Evolutionary conservation across 768 basidiomycete genomes (phyloP).

Genomic region (Termitomyces sp.): DNA sequence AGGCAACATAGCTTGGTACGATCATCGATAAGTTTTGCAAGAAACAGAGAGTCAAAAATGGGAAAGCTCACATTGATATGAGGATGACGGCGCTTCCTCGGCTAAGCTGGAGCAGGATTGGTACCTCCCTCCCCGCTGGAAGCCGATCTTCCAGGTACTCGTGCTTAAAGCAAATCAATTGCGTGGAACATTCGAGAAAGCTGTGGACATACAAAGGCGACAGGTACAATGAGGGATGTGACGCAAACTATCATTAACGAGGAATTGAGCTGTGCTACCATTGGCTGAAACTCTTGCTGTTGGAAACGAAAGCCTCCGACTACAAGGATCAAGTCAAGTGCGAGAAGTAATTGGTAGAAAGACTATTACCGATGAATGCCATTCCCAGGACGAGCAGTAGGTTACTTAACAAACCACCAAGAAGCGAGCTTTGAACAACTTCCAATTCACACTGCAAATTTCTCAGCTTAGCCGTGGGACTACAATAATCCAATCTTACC

Average conservation of each 20-base stretch:
- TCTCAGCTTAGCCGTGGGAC: not conserved
- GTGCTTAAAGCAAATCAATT: not conserved
- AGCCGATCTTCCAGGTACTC: not conserved
- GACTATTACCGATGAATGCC: slow-evolving; percentile 57
- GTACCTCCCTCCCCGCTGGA: not conserved
- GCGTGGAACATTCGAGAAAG: not conserved
- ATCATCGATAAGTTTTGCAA: not conserved
- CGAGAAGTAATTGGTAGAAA: not conserved
- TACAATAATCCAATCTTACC: not conserved
- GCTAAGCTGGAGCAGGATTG: not conserved
- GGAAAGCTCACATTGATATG: not conserved
- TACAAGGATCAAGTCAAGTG: not conserved
- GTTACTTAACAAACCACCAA: slow-evolving; percentile 53
- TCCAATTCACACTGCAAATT: not conserved
- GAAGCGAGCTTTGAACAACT: slow-evolving; percentile 45
- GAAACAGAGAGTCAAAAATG: too few relatives aligned
- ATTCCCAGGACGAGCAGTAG: slow-evolving; percentile 84
- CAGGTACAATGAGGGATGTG: slow-evolving; percentile 61
- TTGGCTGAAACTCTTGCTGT: slow-evolving; percentile 47
- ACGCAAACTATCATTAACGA: slow-evolving; percentile 66
- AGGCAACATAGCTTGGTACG: not conserved
- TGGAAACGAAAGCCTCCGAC: slow-evolving; percentile 44
- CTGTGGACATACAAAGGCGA: slow-evolving; percentile 26
- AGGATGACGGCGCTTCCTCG: not conserved
- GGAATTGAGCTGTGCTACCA: slow-evolving; percentile 59